phyloP scores from a whole-genome alignment of 495 filamentous ascomycete species.

The Aspergillus saccharolyticus region DNA sequence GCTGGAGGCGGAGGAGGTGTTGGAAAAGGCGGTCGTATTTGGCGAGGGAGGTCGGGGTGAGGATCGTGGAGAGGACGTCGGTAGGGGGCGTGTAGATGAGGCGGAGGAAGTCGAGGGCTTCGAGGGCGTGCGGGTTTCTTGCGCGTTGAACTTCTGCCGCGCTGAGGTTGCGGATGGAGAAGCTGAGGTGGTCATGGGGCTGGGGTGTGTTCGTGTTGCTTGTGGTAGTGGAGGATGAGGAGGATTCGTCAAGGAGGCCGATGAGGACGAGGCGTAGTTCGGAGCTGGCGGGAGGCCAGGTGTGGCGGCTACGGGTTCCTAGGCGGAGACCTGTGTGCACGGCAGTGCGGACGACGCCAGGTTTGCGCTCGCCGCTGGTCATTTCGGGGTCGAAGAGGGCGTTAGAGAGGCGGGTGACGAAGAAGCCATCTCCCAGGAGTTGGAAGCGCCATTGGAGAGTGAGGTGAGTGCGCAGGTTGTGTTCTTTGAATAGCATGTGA shows the following conservation, averaged over 20 bases:
- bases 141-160: conserved; percentile 70
- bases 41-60: conserved; percentile 59
- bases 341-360: conserved; percentile 61
- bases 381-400: conserved; percentile 86
- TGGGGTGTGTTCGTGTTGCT: conserved; percentile 51
- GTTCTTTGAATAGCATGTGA: conserved; percentile 70
- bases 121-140: conserved; percentile 71
- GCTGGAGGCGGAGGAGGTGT: conserved; percentile 66
- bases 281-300: conserved; percentile 90
- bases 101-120: conserved; percentile 85
- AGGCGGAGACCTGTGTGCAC: conserved; percentile 76
- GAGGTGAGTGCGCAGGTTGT: conserved; percentile 70
- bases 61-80: conserved; percentile 61
- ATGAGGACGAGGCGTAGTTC: conserved; percentile 85
- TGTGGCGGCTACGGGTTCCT: conserved; percentile 55
- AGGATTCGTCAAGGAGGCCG: conserved; percentile 73
- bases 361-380: conserved; percentile 66
- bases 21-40: conserved; percentile 85
- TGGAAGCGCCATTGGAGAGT: conserved; percentile 73
- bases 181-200: conserved; percentile 77
- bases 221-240: conserved; percentile 72
- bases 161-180: conserved; percentile 77
- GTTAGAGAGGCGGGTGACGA: conserved; percentile 70
- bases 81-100: conserved; percentile 76
- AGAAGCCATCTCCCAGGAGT: conserved; percentile 77